A percentile compares a stretch with the other conserved stretches of the same genome.
Conservation (phyloP, 306 rosid species). For the Trifolium subterraneum region DNA sequence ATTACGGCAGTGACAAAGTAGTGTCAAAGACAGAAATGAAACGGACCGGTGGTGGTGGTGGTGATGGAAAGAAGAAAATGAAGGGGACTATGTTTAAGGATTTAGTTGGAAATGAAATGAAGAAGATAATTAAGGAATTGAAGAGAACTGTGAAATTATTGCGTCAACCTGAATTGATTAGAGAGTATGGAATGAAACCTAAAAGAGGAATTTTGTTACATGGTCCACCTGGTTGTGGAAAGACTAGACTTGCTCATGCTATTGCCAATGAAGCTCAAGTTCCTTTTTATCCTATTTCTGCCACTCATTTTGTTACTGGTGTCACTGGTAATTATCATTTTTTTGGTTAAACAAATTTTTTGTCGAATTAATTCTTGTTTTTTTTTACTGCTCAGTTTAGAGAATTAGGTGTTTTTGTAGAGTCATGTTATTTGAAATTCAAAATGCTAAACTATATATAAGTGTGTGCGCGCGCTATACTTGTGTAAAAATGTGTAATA, state of each 20-base stretch:
- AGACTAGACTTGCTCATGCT: conserved; percentile 86
- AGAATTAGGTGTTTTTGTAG: too few species aligned
- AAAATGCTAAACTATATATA: too few species aligned
- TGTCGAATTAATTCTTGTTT: too few species aligned
- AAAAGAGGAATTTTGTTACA: conserved; percentile 71
- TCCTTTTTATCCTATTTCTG: conserved; percentile 74
- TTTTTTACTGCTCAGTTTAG: too few species aligned
- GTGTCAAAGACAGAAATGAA: too few species aligned
- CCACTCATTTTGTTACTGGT: conserved; percentile 77
- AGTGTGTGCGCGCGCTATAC: too few species aligned
- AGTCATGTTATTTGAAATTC: too few species aligned
- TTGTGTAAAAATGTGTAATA: too few species aligned
- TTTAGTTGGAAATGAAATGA: conserved; percentile 69
- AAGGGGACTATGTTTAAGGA: conserved; percentile 66
- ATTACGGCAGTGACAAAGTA: too few species aligned
- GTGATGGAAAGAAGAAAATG: conserved; percentile 13
- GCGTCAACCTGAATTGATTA: conserved; percentile 56
- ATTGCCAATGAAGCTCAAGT: conserved; percentile 79
- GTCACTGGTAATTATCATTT: conserved; percentile 57
- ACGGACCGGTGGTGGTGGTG: not conserved
- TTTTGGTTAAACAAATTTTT: too few species aligned
- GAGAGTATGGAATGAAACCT: conserved; percentile 60
- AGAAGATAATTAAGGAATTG: conserved; percentile 63
- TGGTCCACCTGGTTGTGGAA: conserved; percentile 96
- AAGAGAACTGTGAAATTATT: conserved; percentile 61